These are phyloP conservation scores for Oidiodendron maius DNA, from an alignment of 495 filamentous ascomycete genomes.

Conservation along the genomic window DNA sequence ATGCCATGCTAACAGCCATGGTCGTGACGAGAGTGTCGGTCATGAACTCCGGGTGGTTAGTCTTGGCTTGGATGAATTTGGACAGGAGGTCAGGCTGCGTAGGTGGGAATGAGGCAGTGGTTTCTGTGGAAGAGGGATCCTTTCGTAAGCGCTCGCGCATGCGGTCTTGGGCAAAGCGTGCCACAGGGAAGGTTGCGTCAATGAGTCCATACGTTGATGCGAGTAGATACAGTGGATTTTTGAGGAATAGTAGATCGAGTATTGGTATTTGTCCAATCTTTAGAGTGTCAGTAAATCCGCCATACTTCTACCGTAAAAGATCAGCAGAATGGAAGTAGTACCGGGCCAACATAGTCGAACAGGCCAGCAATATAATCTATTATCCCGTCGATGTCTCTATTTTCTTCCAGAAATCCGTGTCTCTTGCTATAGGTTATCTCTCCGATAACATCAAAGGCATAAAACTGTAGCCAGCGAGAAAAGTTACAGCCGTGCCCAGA, in stretches of 20 bases:
- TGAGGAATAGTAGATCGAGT: conserved; percentile 54
- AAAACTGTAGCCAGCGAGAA: conserved; percentile 69
- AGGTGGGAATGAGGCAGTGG: conserved; percentile 29
- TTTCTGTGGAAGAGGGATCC: conserved; percentile 24
- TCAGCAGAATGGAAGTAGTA: conserved; percentile 21
- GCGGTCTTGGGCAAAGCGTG: conserved; percentile 50
- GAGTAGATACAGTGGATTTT: conserved; percentile 52
- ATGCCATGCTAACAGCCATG: conserved; percentile 60
- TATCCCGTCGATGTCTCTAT: conserved; percentile 58
- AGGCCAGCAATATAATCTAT: conserved; percentile 47
- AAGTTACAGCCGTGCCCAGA: conserved; percentile 54
- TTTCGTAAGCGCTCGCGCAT: conserved; percentile 47
- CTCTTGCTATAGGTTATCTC: conserved; percentile 60
- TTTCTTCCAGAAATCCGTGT: conserved; percentile 57
- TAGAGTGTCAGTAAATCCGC: conserved; percentile 21
- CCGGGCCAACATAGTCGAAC: conserved; percentile 56
- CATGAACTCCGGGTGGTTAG: conserved; percentile 61
- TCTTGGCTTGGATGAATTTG: conserved; percentile 53
- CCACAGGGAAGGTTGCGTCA: conserved; percentile 56
- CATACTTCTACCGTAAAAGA: too few species aligned
- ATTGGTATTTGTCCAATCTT: conserved; percentile 57
- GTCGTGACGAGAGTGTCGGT: conserved; percentile 56
- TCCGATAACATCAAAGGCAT: conserved; percentile 72
- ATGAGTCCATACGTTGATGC: conserved; percentile 41
- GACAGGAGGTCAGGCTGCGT: conserved; percentile 46